Base-by-base conservation (phyloP, 352 stramenopile species). In the Globisporangium viniferum region DNA sequence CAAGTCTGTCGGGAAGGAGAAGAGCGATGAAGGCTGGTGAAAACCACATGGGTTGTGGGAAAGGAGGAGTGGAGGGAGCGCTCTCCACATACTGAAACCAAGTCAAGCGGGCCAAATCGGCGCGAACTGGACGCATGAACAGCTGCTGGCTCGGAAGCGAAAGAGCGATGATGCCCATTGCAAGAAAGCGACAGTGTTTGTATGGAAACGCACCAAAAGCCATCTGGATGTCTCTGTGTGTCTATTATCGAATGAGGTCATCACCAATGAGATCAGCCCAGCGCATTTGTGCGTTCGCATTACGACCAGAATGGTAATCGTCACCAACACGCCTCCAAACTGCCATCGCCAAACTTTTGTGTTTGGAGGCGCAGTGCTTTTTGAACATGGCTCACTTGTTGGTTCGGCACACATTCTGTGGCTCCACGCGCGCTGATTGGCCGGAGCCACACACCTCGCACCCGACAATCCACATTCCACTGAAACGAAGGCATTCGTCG, bases 391-490 rank as follows among this genome's bases (percentile, higher is more conserved):
- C 22, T 57, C 51, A 35, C 51, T 57, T 57, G 51, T 57, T 57
- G 51, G 9, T 5, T 57, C 24, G 2, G 4, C 39, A 20, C 39
- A 46, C 14, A 6, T n/a, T 20, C 55, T 22, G 29, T 46, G 18
- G 31, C 18, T 46, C 39, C 31, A 60, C 18, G 12, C 15, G 35
- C 55, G 20, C 31, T 60, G 55, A 60, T 60, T 60, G 55, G 55
- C 4, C 55, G 9, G 31, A 60, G 55, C 55, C 55, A 60, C 55
- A 46, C 31, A 24, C 55, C 15, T 1, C 39, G 8, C 55, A 60
- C 55, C 55, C 55, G 44, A 18, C 20, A 60, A 60, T 46, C 55
- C 55, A 18, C 20, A 60, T 46, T 46, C 55, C 55, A 60, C 31
- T 51, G 44, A 51, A 51, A 51, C 7, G 44, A 51, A 51, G 44